Evolutionary conservation across 257 asterid genomes (phyloP).

Genomic region (Ehretia macrophylla): DNA sequence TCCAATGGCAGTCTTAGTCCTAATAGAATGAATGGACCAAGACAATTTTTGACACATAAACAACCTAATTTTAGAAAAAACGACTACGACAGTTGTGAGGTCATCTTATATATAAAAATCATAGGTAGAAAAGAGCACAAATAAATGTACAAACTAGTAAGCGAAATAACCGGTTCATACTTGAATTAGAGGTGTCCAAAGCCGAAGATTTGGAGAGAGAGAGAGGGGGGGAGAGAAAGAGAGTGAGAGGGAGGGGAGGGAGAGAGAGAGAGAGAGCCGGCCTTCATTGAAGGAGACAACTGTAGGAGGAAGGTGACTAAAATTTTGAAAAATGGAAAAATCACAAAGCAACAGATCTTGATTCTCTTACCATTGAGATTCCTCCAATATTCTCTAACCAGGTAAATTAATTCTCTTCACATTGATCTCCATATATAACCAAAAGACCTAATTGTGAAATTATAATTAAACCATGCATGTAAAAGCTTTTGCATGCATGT

Average conservation of each 20-base stretch:
- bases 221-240: slow-evolving; percentile 7
- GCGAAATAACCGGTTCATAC: slow-evolving; percentile 1
- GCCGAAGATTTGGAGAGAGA: slow-evolving; percentile 15
- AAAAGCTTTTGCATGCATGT: too few species aligned
- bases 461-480: neutral
- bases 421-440: neutral
- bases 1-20: too few species aligned
- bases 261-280: slow-evolving; percentile 6
- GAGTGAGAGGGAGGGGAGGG: too few species aligned
- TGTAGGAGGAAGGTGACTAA: neutral
- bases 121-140: neutral
- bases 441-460: too few species aligned
- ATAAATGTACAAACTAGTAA: neutral
- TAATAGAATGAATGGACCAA: neutral
- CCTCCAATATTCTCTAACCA: neutral
- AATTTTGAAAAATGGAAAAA: neutral
- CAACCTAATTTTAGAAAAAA: neutral
- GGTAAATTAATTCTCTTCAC: neutral
- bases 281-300: slow-evolving; percentile 31
- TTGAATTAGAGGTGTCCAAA: slow-evolving; percentile 17
- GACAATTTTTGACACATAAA: neutral
- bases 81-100: neutral
- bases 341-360: neutral
- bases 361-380: slow-evolving; percentile 1
- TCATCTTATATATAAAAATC: neutral